Evolutionary conservation across 2,329 filamentous ascomycete genomes (phyloP).

Genomic region (Aplosporella prunicola): DNA sequence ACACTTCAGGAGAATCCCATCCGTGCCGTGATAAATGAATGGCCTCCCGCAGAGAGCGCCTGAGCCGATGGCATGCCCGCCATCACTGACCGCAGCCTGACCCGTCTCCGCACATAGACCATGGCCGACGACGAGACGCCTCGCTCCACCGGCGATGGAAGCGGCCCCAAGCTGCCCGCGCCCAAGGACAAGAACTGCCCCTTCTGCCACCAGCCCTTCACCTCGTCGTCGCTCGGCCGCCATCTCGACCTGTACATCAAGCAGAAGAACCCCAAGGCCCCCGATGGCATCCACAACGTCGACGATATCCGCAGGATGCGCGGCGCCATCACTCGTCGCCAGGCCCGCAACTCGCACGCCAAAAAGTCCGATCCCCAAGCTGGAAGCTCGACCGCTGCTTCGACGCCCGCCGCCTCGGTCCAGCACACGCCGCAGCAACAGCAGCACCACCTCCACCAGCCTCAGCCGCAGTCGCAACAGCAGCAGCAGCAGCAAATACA

Average conservation of each 20-base stretch:
- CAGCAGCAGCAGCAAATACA: slow-evolving; percentile 13
- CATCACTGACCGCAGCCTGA: no score
- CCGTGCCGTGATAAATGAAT: no score
- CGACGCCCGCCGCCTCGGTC: slow-evolving; percentile 37
- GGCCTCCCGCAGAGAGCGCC: no score
- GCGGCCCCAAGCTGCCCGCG: slow-evolving; percentile 36
- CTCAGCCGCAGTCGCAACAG: slow-evolving; percentile 18
- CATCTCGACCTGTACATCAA: slow-evolving; percentile 93
- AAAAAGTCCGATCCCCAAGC: slow-evolving; percentile 40
- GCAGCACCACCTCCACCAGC: slow-evolving; percentile 11
- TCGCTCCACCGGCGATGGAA: slow-evolving; percentile 20
- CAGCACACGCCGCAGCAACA: slow-evolving; percentile 12
- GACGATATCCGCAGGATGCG: slow-evolving; percentile 78
- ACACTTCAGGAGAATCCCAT: no score
- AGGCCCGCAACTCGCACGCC: slow-evolving; percentile 58
- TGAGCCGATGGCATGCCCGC: no score
- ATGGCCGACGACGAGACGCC: slow-evolving; percentile 30
- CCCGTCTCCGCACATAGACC: slow-evolving; percentile 2
- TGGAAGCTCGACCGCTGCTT: slow-evolving; percentile 48
- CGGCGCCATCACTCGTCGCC: slow-evolving; percentile 75
- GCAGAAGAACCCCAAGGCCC: slow-evolving; percentile 78
- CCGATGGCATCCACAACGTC: slow-evolving; percentile 83
- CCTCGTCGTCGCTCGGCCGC: slow-evolving; percentile 83
- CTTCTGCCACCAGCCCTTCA: slow-evolving; percentile 83
- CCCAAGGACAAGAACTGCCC: slow-evolving; percentile 81